Evolutionary conservation across 1,284 basidiomycete species (phyloP).

Genomic region (Ceratobasidium sp.): DNA sequence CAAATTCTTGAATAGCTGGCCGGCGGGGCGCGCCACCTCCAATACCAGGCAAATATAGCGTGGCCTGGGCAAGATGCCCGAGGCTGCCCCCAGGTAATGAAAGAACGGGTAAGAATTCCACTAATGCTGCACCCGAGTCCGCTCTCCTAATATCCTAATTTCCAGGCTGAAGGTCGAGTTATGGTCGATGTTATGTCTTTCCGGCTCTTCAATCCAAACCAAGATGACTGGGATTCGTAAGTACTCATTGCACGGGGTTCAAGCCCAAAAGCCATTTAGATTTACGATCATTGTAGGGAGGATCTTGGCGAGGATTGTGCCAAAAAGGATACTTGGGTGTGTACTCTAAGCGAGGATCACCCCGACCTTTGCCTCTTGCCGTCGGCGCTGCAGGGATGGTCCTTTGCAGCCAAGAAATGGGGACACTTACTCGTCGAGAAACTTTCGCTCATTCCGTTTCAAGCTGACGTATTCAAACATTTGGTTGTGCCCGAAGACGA

Average conservation of each 20-base stretch:
- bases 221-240: constrained; percentile 5
- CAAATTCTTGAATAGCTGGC: neutral
- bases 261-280: too few relatives aligned
- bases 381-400: constrained; percentile 7
- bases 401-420: constrained; percentile 25
- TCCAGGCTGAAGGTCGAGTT: constrained; percentile 9
- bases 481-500: neutral
- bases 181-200: constrained; percentile 19
- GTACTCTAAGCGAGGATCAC: neutral
- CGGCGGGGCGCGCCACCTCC: neutral
- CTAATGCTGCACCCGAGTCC: neutral
- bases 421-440: neutral
- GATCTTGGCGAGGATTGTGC: neutral
- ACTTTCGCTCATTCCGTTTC: neutral
- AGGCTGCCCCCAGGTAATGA: neutral
- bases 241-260: neutral
- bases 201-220: constrained; percentile 10
- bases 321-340: neutral
- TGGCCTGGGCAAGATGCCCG: neutral
- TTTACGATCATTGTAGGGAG: neutral
- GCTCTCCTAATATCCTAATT: neutral
- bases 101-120: neutral
- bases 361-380: constrained; percentile 4
- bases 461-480: neutral
- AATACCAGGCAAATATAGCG: constrained; percentile 12